Base-by-base conservation (phyloP, 768 basidiomycete species). In the Rhodotorula sphaerocarpa region DNA sequence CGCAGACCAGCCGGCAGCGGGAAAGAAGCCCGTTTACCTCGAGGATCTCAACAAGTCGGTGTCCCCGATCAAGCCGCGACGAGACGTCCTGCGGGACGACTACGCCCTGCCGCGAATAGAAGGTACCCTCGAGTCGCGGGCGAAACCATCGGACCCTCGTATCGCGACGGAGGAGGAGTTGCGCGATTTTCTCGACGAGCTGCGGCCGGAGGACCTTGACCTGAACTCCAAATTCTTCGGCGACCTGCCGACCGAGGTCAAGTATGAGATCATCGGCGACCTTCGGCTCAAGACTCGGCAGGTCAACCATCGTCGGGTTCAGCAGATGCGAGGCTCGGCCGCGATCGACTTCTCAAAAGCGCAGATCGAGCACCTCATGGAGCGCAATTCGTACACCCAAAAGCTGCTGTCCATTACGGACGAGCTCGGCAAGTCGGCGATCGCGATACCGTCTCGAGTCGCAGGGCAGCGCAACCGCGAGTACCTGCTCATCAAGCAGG, bases 221-320 rank as follows among this genome's bases (percentile, higher is more conserved):
- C 82, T 95, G 58, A 81, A 84, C 23, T 91, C 91, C 3, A 82
- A 88, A 7, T 88, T 85, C 25, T 99, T 99, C 74, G 82, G 85
- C 28, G 87, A 89, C 65, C 82, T 97, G 5, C 92, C 95, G 4
- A 93, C 90, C 0, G 92, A 97, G 74, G 84, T 95, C 27, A 90
- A 99, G 71, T 99, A 97, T 76, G 95, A 99, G 77, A 93, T 99
- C 68, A 85, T 97, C 39, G 92, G 93, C 56, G 95, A 99, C 77
- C 79, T 97, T 51, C 84, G 95, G 5, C 79, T 95, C 59, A 91
- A 90, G 75, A 96, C 92, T 2, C 82, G 95, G 5, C 92, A 96
- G 76, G 92, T 89, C 18, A 93, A 90, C 14, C 86, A 92, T 77
- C 84, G 83, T 36, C 87, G 95, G 6, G 77, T 97, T 48, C 87